phyloP scores from a whole-genome alignment of 78 protist genomes.

The Tieghemostelium lacteum region DNA sequence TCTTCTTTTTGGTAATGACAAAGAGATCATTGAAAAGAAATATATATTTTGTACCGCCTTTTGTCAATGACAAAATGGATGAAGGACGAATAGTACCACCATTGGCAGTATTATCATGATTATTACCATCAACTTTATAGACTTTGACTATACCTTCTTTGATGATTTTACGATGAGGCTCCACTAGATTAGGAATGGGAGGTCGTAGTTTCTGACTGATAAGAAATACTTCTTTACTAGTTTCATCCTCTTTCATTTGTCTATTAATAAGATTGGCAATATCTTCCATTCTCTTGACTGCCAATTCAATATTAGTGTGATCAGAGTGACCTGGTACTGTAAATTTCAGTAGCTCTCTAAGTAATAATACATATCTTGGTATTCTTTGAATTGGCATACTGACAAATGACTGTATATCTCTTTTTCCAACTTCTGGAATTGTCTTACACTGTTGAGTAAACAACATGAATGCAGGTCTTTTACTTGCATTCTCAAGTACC shows the following conservation, averaged over 20 bases:
- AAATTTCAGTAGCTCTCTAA: constrained; percentile 59
- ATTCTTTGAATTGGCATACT: constrained; percentile 79
- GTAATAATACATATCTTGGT: constrained; percentile 68
- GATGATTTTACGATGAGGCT: constrained; percentile 64
- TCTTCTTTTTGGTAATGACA: constrained; percentile 36
- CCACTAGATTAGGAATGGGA: constrained; percentile 18
- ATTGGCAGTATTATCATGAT: constrained; percentile 8
- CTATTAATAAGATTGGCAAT: constrained; percentile 59
- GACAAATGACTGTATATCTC: constrained; percentile 70
- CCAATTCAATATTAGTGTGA: background rate
- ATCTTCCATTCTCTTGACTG: constrained; percentile 50
- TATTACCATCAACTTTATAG: constrained; percentile 32
- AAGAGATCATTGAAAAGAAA: constrained; percentile 41
- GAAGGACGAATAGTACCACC: constrained; percentile 24
- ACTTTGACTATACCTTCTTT: constrained; percentile 61
- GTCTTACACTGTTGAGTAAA: constrained; percentile 46
- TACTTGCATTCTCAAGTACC: constrained; percentile 32
- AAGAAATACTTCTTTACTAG: constrained; percentile 7
- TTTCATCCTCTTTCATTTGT: constrained; percentile 60
- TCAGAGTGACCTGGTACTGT: constrained; percentile 18
- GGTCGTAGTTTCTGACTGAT: constrained; percentile 51
- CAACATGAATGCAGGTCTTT: constrained; percentile 34
- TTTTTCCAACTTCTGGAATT: constrained; percentile 14
- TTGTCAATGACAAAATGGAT: background rate
- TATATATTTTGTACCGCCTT: background rate